Percentiles rank a stretch among this genome's conserved stretches.
phyloP scores from a whole-genome alignment of 306 rosid genomes.

The Inga oerstediana region DNA sequence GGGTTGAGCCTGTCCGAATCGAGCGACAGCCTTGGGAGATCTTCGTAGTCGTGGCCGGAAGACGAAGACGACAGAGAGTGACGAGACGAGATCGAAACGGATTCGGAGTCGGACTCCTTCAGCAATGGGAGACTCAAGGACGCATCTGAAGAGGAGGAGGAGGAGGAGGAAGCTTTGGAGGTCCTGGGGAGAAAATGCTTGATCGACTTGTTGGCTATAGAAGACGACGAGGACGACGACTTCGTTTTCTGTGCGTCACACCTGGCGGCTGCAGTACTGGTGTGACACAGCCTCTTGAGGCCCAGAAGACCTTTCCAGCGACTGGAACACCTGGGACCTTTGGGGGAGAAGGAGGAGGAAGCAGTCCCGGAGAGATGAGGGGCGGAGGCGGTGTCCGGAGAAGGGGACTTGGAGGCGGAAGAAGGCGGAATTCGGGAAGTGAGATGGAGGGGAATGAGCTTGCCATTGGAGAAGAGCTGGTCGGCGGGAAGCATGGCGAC shows the following conservation, averaged over 20 bases:
- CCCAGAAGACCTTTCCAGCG: constrained; percentile 87
- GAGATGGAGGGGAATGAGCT: constrained; percentile 76
- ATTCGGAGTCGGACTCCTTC: constrained; percentile 66
- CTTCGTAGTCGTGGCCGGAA: constrained; percentile 87
- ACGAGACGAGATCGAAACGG: constrained; percentile 78
- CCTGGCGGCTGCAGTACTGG: constrained; percentile 36
- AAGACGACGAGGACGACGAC: constrained; percentile 14
- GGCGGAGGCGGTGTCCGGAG: constrained; percentile 37
- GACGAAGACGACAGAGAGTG: constrained; percentile 89
- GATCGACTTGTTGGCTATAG: constrained; percentile 46
- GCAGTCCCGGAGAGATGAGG: constrained; percentile 39
- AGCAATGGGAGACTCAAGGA: constrained; percentile 56
- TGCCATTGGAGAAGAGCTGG: constrained; percentile 85
- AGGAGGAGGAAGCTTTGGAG: constrained; percentile 39
- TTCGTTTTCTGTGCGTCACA: constrained; percentile 47
- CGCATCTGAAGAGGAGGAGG: constrained; percentile 31
- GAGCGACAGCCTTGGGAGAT: constrained; percentile 75
- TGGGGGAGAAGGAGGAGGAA: constrained; percentile 74
- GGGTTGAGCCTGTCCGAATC: constrained; percentile 65
- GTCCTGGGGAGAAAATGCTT: constrained; percentile 66
- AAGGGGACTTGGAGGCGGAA: not conserved
- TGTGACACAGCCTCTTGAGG: constrained; percentile 63
- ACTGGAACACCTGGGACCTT: constrained; percentile 89
- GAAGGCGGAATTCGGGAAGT: constrained; percentile 39
- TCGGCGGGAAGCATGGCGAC: constrained; percentile 90